Percentiles rank a stretch among this genome's conserved stretches.
Evolutionary conservation across 257 asterid genomes (phyloP).

Genomic region (Fraxinus americana): DNA sequence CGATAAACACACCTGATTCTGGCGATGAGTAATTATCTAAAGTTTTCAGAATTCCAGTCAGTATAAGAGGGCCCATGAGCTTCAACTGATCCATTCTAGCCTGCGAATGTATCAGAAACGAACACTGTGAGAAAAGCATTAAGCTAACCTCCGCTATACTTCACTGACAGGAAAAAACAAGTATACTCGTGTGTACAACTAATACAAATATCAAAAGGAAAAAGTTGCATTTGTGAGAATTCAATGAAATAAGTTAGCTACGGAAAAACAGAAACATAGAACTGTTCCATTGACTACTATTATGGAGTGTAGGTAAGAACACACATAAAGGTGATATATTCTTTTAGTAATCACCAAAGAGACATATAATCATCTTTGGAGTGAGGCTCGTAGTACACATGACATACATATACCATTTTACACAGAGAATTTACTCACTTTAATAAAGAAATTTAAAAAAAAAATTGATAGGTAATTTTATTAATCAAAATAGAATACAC

Average conservation of each 20-base stretch:
- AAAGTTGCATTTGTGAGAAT: slow-evolving; percentile 11
- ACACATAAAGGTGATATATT: slow-evolving; percentile 1
- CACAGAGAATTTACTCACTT: neutral
- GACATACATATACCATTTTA: neutral
- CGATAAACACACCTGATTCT: slow-evolving; percentile 61
- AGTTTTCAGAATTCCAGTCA: slow-evolving; percentile 72
- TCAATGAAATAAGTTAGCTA: slow-evolving; percentile 13
- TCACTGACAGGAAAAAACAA: slow-evolving; percentile 18
- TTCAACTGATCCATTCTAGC: slow-evolving; percentile 81
- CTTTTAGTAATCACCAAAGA: neutral
- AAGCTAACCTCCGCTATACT: slow-evolving; percentile 16
- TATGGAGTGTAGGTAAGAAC: neutral
- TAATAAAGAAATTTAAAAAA: neutral
- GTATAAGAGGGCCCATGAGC: slow-evolving; percentile 93
- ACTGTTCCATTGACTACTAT: slow-evolving; percentile 16
- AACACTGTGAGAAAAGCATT: slow-evolving; percentile 12
- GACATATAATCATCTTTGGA: slow-evolving; percentile 8
- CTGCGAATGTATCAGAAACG: slow-evolving; percentile 42
- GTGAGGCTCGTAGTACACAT: neutral
- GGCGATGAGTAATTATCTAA: slow-evolving; percentile 67
- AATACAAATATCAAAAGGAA: neutral
- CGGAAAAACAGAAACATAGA: slow-evolving; percentile 12
- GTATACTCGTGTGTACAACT: neutral
- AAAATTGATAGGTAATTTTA: too few relatives aligned
- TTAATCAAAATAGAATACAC: too few relatives aligned